These are phyloP conservation scores for Macrophomina tecta DNA, from an alignment of 2,329 filamentous ascomycete species.

Conservation along the genomic window DNA sequence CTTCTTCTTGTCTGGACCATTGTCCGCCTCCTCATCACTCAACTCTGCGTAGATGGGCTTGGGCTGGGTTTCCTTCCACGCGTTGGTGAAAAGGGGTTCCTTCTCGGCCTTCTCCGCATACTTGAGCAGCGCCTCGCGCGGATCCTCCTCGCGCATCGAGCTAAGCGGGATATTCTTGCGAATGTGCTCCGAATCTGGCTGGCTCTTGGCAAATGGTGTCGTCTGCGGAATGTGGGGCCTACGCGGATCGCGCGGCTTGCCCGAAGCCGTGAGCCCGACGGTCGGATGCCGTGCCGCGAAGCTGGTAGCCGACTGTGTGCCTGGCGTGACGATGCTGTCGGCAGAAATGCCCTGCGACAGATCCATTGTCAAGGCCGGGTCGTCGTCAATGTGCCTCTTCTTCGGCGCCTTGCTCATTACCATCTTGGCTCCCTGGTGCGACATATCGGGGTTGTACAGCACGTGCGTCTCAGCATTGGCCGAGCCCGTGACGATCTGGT, in stretches of 20 bases:
- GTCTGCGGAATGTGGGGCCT: slow-evolving; percentile 82
- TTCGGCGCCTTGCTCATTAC: slow-evolving; percentile 95
- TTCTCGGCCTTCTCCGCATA: slow-evolving; percentile 93
- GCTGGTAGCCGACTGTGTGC: slow-evolving; percentile 48
- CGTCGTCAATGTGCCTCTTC: slow-evolving; percentile 93
- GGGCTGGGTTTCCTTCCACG: slow-evolving; percentile 91
- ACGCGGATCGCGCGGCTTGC: slow-evolving; percentile 77
- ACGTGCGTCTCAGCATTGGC: slow-evolving; percentile 89
- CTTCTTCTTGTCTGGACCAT: slow-evolving; percentile 69
- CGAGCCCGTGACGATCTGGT: slow-evolving; percentile 94
- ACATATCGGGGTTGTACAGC: slow-evolving; percentile 87
- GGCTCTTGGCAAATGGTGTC: slow-evolving; percentile 89
- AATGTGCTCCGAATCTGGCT: slow-evolving; percentile 89
- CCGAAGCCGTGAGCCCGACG: slow-evolving; percentile 77
- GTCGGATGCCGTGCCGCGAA: slow-evolving; percentile 69
- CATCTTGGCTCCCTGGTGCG: slow-evolving; percentile 73
- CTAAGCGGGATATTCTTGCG: slow-evolving; percentile 87
- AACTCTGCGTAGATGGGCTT: slow-evolving; percentile 88
- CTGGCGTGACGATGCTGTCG: slow-evolving; percentile 73
- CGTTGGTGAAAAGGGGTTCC: slow-evolving; percentile 92
- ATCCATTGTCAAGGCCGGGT: slow-evolving; percentile 85
- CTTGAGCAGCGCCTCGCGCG: slow-evolving; percentile 88
- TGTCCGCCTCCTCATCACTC: slow-evolving; percentile 77
- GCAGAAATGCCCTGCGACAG: slow-evolving; percentile 80
- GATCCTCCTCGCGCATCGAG: slow-evolving; percentile 94